phyloP scores from a whole-genome alignment of 345 rosid genomes.

The Raphanus sativus region DNA sequence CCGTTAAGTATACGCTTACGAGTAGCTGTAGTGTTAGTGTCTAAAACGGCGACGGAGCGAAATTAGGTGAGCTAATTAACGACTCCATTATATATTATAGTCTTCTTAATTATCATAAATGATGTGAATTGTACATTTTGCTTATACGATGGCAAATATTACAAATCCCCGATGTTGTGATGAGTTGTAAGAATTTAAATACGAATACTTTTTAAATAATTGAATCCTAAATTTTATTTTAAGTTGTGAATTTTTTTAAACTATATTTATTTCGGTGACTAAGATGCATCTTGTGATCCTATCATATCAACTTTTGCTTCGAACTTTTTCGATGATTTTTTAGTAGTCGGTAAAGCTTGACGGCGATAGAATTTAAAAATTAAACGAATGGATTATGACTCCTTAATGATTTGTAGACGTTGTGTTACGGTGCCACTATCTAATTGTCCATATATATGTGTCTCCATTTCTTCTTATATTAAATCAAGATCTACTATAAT shows the following conservation, averaged over 20 bases:
- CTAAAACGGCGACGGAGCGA: conserved; percentile 36
- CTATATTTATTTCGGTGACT: conserved; percentile 3
- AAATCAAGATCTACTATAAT: neutral
- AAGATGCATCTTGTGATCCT: conserved; percentile 24
- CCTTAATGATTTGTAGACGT: conserved; percentile 31
- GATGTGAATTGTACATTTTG: conserved; percentile 36
- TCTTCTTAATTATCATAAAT: neutral
- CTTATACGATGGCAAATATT: conserved; percentile 35
- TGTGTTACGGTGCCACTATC: conserved; percentile 15
- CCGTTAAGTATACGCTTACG: conserved; percentile 61
- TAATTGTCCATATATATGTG: conserved; percentile 13
- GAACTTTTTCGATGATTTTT: conserved; percentile 19
- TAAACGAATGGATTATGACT: conserved; percentile 14
- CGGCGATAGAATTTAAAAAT: conserved; percentile 15
- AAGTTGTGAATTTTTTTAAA: neutral
- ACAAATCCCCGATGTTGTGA: conserved; percentile 19
- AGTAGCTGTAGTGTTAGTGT: conserved; percentile 66
- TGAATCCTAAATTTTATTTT: conserved; percentile 3
- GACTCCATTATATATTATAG: conserved; percentile 5
- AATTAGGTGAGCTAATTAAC: conserved; percentile 9
- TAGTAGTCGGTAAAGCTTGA: conserved; percentile 21
- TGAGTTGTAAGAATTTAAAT: conserved; percentile 18
- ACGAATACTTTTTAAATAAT: conserved; percentile 6
- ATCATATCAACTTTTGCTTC: conserved; percentile 24
- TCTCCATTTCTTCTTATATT: conserved; percentile 6